Evolutionary conservation across 2,329 filamentous ascomycete species (phyloP), one percentile per base, ranked within the genome.

Genomic region (Aspergillus sojae): DNA sequence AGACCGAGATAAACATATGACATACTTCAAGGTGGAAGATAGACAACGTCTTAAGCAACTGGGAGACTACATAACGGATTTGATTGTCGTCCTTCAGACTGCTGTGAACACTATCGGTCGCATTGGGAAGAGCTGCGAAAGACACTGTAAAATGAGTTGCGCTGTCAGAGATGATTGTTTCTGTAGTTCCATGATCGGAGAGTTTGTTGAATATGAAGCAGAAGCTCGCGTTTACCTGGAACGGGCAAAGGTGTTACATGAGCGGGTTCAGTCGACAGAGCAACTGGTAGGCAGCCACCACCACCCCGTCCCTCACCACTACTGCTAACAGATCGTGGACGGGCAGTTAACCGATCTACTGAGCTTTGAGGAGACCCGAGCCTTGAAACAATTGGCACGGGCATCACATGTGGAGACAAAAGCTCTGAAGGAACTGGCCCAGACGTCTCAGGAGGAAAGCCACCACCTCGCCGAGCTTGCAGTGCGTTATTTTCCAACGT

Each of bases 41-140:
- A 57, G 63, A n/a, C 63, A 65, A 23, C 57, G 48, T 7, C 50
- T 65, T 4, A 63, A 63, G 34, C 55, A 65, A 21, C 39, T 67
- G 6, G 57, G 63, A 28, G 63, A 65, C 28, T 64, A 60, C 30
- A 62, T 64, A 46, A 65, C 61, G 16, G 63, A 67, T 46, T 39
- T 67, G 21, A 45, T 58, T 9, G 60, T 67, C 4, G 59, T 67
- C 26, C 58, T 67, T 11, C 60, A 60, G 7, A 67, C 58, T 7
- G 61, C 59, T 32, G 34, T 46, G 5, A 26, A 64, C 21, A 64
- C 43, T 1, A 58, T 64, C 14, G 28, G 16, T 9, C 52, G 65
- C 14, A 55, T 67, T 32, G 53, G 56, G 21, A 62, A 43, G 39
- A 58, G 52, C 34, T 65, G 58, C 26, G 52, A 54, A 28, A 50